Conservation (phyloP, 805 yeast genomes). For the Wickerhamomyces xylosicus region DNA sequence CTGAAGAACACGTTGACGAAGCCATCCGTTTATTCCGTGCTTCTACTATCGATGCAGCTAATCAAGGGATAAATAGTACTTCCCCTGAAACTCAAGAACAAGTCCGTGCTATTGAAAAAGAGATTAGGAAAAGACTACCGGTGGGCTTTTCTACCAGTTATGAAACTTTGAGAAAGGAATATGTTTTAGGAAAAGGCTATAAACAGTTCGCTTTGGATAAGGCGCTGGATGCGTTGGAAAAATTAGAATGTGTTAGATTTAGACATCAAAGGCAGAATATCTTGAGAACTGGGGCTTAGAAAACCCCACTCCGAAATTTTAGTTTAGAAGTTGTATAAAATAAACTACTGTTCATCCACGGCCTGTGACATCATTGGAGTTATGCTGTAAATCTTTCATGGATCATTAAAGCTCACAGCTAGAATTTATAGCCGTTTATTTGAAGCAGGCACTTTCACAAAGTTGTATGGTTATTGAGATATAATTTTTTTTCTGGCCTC, state of each 20-base stretch:
- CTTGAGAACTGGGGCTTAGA: conserved; percentile 34
- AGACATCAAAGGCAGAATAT: conserved; percentile 80
- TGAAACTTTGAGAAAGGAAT: conserved; percentile 72
- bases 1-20: conserved; percentile 86
- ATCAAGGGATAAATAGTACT: conserved; percentile 38
- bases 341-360: background rate
- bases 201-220: conserved; percentile 68
- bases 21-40: conserved; percentile 92
- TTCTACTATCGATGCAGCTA: conserved; percentile 93
- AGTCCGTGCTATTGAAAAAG: conserved; percentile 71
- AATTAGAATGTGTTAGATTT: conserved; percentile 80
- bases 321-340: background rate
- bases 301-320: no score
- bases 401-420: no score
- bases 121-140: conserved; percentile 82
- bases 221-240: conserved; percentile 72
- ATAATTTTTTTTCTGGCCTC: no score
- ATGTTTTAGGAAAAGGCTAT: conserved; percentile 55
- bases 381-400: no score
- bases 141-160: conserved; percentile 94
- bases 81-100: conserved; percentile 54
- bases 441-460: no score
- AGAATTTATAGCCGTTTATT: no score
- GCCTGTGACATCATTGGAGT: background rate
- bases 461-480: no score